Evolutionary conservation across 306 rosid species (phyloP).

Genomic region (Acacia melanoxylon): DNA sequence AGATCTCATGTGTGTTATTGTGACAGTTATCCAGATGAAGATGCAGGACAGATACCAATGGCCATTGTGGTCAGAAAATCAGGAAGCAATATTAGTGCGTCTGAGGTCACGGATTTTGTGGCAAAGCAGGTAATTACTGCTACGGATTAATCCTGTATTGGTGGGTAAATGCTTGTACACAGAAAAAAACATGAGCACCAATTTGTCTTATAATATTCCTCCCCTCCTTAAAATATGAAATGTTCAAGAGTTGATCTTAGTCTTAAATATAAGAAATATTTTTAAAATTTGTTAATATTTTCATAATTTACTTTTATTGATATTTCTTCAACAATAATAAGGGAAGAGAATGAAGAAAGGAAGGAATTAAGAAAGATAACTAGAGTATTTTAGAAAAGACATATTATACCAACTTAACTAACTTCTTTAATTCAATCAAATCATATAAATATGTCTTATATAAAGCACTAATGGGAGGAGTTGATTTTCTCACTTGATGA

Average conservation of each 20-base stretch:
- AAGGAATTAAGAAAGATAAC: too few species aligned
- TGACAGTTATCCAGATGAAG: slow-evolving; percentile 83
- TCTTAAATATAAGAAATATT: too few species aligned
- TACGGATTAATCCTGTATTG: background rate
- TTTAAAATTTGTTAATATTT: too few species aligned
- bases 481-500: background rate
- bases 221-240: too few species aligned
- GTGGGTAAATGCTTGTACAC: background rate
- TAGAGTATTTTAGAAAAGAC: too few species aligned
- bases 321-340: too few species aligned
- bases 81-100: slow-evolving; percentile 62
- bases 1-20: background rate
- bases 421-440: too few species aligned
- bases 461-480: too few species aligned
- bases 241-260: background rate
- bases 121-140: slow-evolving; percentile 62
- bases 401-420: too few species aligned
- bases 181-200: background rate
- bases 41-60: slow-evolving; percentile 83
- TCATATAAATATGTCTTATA: too few species aligned
- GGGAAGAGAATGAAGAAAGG: too few species aligned
- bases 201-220: background rate
- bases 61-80: slow-evolving; percentile 82
- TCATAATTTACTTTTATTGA: too few species aligned
- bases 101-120: slow-evolving; percentile 59